Evolutionary conservation across 139 green algal species (phyloP), one percentile per base, ranked within the genome.

Genomic region (Chlorella sorokiniana): DNA sequence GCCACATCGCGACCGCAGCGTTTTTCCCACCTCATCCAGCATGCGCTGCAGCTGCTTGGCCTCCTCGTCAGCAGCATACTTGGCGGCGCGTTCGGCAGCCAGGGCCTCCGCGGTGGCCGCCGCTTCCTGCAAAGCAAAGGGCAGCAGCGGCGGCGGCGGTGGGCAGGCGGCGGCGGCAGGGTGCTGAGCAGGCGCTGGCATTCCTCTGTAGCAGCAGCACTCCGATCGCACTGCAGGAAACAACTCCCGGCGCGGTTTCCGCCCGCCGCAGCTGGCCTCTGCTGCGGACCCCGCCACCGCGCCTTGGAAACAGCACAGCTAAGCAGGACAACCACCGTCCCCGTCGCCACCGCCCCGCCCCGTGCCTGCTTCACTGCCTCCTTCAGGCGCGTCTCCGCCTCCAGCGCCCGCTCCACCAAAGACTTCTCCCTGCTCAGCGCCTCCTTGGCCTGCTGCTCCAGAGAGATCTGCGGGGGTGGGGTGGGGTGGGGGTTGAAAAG

Each of bases 41-140:
- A 85, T 56, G 22, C 74, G 76, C 78, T 90, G 71, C 27, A 91
- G 86, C 79, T 91, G 82, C 10, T 40, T 45, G 14, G 84, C 84
- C 68, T 94, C 91, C 4, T 82, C 81, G 64, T 93, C 87, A 22
- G 88, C 89, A 1, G 90, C 85, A 45, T 83, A 86, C 29, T 89
- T 89, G 51, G 85, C 89, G 3, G 81, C 69, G 3, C 82, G 70
- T 81, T 95, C 91, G 7, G 87, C 86, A 2, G 88, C 81, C 1
- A 77, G 70, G n/a, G 89, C 87, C 20, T 85, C 84, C 1, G 81
- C 65, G 29, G 84, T 81, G 18, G 84, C 76, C 5, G 89, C 88
- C 25, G 88, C 84, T 73, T 89, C 89, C 65, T 62, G 65, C 48
- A 40, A 25, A 33, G n/a, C 4, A n/a, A 18, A 1, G 3, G 33